Base-by-base conservation (phyloP, 2,329 filamentous ascomycete species). In the Grosmannia huntii region DNA sequence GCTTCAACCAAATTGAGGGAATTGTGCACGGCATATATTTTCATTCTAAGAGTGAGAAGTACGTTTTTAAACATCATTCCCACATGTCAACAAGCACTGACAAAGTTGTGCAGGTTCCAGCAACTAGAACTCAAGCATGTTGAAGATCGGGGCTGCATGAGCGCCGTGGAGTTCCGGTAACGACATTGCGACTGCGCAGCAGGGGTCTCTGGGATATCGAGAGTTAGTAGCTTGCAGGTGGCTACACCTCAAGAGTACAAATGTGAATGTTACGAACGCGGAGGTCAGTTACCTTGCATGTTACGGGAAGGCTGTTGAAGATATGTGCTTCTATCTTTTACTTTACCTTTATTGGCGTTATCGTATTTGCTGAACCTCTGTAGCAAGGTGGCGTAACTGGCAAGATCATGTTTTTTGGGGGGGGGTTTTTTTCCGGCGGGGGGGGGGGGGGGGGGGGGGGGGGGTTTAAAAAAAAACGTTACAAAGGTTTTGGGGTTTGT, bases 1-100 rank as follows among this genome's bases (percentile, higher is more conserved):
- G 91, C 74, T 97, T 97, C 75, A 96, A 97, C 71, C 92, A 97
- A 72, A 76, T 90, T 54, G 82, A 85, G 62, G 94, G 92, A 9
- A 85, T 81, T 62, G 87, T 99, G 48, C 91, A 84, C 67, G 94
- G 94, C 21, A 96, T 97, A 60, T 99, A 99, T 73, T 99, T 96
- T 70, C 94, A 99, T 74, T 88, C 89, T 14, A 96, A 95, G 75
- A 97, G 91, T 73, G 92, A 97, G 75, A 96, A 92, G 89, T 96
- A 73, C 74, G 87, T 81, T 41, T 46, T 21, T 11, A 36, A 25
- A 31, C 55, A 52, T 36, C 4, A 19, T n/a, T 19, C 5, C 52
- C 55, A 2, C 25, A 19, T 12, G 7, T 49, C 53, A 38, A 50
- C 10, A 16, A 25, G 46, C 4, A 12, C 12, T 31, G n/a, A 19